phyloP scores from a whole-genome alignment of 2,329 filamentous ascomycete species.

The Fusarium devonianum region DNA sequence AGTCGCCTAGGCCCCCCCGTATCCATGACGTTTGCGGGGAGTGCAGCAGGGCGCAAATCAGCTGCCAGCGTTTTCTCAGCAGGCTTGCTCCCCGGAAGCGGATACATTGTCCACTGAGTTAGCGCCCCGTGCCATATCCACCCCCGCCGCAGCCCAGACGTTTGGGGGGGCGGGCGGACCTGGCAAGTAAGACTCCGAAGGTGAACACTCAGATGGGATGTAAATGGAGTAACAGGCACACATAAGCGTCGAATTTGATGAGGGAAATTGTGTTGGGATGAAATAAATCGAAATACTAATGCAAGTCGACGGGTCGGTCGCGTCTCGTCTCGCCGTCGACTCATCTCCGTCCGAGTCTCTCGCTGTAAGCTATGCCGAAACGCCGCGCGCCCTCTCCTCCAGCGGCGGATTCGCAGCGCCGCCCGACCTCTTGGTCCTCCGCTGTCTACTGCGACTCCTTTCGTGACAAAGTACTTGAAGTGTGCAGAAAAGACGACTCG shows the following conservation, averaged over 20 bases:
- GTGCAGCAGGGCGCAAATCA: constrained; percentile 35
- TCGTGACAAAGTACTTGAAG: too few relatives aligned
- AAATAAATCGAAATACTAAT: not conserved
- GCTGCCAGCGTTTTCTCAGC: constrained; percentile 41
- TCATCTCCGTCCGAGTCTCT: constrained; percentile 12
- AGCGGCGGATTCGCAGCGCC: constrained; percentile 25
- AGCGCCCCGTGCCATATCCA: constrained; percentile 27
- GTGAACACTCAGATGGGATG: not conserved
- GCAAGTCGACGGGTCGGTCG: not conserved
- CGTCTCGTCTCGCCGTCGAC: not conserved
- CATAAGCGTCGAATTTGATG: not conserved
- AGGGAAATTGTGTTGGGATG: not conserved
- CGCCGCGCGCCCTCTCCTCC: constrained; percentile 25
- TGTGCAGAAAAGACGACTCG: not conserved
- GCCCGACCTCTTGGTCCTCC: constrained; percentile 18
- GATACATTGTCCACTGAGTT: constrained; percentile 30
- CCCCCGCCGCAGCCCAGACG: constrained; percentile 23
- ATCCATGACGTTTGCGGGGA: constrained; percentile 13
- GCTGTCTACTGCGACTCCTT: constrained; percentile 10
- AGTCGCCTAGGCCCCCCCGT: not conserved
- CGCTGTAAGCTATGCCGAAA: constrained; percentile 41
- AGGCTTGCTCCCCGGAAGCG: constrained; percentile 36
- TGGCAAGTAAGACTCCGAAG: constrained; percentile 1
- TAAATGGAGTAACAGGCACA: not conserved
- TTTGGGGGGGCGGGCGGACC: constrained; percentile 20